Evolutionary conservation across 2,329 filamentous ascomycete genomes (phyloP).

Genomic region (Diaporthe aspalathi): DNA sequence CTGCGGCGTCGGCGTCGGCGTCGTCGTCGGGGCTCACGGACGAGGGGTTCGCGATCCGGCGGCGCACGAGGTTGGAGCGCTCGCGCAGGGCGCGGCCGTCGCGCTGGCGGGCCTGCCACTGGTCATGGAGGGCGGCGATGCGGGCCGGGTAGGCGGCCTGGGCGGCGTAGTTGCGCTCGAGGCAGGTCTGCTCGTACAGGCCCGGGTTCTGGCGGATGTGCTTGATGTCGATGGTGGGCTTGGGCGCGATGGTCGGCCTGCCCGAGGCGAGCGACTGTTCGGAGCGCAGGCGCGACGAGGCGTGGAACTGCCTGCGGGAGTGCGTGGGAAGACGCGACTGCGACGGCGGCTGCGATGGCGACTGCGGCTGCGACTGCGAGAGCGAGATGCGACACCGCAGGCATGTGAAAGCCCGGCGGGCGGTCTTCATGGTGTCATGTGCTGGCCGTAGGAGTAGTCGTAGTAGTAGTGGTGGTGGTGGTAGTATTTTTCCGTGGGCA

Average conservation of each 20-base stretch:
- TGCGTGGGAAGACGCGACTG: too few relatives aligned
- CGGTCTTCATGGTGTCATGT: constrained; percentile 37
- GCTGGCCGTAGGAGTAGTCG: too few relatives aligned
- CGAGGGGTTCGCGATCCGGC: constrained; percentile 64
- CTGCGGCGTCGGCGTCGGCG: constrained; percentile 42
- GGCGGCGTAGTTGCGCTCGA: constrained; percentile 82
- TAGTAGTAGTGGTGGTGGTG: too few relatives aligned
- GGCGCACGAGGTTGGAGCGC: constrained; percentile 73
- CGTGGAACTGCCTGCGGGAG: constrained; percentile 31
- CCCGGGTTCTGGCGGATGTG: constrained; percentile 88
- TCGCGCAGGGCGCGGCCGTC: constrained; percentile 72
- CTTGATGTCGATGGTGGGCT: constrained; percentile 83
- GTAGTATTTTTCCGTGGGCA: background rate
- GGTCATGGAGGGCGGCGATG: constrained; percentile 66
- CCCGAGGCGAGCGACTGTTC: constrained; percentile 35
- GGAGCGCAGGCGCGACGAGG: constrained; percentile 33
- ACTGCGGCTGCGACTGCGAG: background rate
- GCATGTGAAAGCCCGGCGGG: constrained; percentile 38
- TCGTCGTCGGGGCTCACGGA: constrained; percentile 58
- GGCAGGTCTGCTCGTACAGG: constrained; percentile 84
- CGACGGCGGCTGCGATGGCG: background rate
- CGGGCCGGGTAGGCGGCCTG: constrained; percentile 65
- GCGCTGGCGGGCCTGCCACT: constrained; percentile 70
- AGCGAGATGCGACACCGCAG: constrained; percentile 34
- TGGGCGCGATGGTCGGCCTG: constrained; percentile 79